Evolutionary conservation across 352 stramenopile genomes (phyloP), one percentile per base, ranked within the genome.

Genomic region (Phytophthora idaei): DNA sequence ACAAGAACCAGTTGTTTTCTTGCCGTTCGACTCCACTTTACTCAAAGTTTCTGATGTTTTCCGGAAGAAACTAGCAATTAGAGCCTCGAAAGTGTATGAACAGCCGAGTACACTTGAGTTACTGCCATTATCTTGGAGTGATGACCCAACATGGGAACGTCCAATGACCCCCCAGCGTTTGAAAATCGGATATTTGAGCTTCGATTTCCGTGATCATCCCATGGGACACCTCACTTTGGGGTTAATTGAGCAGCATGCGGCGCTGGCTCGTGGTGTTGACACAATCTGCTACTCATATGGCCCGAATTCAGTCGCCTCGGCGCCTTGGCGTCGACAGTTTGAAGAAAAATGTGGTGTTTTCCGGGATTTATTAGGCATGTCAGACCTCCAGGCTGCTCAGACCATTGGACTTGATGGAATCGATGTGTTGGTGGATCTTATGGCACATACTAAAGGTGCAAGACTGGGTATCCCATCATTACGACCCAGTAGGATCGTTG

Each of bases 151-250:
- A 4, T 71, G 21, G 46, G 39, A 32, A 31, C 59, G 58, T 17
- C 28, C 41, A 1, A n/a, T 54, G 68, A 76, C 64, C 73, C 77
- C 55, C 14, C 28, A 69, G 61, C 61, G 87, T 73, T 61, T 93
- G n/a, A 71, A 81, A 12, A 62, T 97, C 0, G 94, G 91, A 10
- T 95, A 98, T 57, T 36, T 98, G 17, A 95, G 89, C 61, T 94
- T 82, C 41, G 89, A 98, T 74, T 97, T 98, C 55, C 82, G 88
- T 1, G 94, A 98, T 63, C 93, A 98, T 59, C 90, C 94, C 7
- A 98, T 98, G 92, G 94, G 90, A 2, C 90, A 97, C 41, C 74
- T 98, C 21, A 97, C 87, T 14, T 55, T 91, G 2, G 90, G 92
- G 1, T 61, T 98, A 5, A 61, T 98, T 9, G 81, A 95, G 21